These are phyloP conservation scores for Nicotiana tomentosiformis DNA, from an alignment of 257 asterid species.

Conservation along the genomic window DNA sequence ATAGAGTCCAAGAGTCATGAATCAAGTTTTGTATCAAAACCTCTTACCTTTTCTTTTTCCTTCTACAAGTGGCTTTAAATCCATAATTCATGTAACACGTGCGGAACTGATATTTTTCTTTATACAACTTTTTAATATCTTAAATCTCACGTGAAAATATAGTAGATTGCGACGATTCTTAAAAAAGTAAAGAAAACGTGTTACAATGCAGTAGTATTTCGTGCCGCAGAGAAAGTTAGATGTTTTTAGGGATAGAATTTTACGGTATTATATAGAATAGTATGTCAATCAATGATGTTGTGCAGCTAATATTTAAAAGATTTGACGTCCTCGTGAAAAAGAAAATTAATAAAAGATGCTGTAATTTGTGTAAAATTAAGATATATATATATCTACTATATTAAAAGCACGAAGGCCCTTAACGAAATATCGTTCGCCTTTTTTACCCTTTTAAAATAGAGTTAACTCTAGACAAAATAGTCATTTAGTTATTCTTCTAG, in stretches of 20 bases:
- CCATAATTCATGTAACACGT: neutral
- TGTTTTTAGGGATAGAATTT: neutral
- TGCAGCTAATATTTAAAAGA: too few species aligned
- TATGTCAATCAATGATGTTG: too few species aligned
- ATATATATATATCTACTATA: too few species aligned
- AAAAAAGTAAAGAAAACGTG: neutral
- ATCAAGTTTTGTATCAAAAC: conserved; percentile 28
- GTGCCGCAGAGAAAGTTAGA: neutral
- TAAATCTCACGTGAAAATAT: neutral
- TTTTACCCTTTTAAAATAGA: too few species aligned
- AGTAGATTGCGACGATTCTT: neutral
- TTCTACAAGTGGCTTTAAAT: neutral
- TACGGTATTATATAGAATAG: too few species aligned
- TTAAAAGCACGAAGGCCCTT: too few species aligned
- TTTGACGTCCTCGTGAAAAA: too few species aligned
- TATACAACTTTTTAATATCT: neutral
- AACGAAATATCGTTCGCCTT: too few species aligned
- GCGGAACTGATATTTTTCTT: neutral
- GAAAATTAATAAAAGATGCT: too few species aligned
- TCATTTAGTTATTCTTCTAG: too few species aligned
- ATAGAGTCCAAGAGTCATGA: conserved; percentile 10
- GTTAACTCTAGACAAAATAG: too few species aligned
- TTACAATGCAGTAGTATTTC: neutral
- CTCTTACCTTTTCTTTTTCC: conserved; percentile 6
- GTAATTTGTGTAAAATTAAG: too few species aligned